A percentile compares a stretch with the other conserved stretches of the same genome.
These are phyloP conservation scores for Fusarium setosum DNA, from an alignment of 2,329 filamentous ascomycete species.

Conservation along the genomic window DNA sequence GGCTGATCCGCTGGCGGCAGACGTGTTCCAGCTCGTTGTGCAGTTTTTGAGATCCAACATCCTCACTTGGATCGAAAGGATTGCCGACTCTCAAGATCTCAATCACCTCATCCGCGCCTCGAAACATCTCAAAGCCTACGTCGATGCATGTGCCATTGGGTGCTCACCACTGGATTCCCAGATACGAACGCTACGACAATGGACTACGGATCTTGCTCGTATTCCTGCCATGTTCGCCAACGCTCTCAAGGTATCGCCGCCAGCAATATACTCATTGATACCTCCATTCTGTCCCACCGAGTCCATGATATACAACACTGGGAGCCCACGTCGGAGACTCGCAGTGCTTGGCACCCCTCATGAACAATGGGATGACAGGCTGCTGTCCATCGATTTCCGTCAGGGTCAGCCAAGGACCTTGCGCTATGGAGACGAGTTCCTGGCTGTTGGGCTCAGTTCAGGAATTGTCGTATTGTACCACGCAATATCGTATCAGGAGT, in stretches of 20 bases:
- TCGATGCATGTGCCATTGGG: slow-evolving; percentile 24
- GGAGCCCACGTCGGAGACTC: slow-evolving; percentile 19
- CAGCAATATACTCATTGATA: slow-evolving; percentile 46
- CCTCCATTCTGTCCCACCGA: slow-evolving; percentile 47
- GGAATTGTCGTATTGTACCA: slow-evolving; percentile 41
- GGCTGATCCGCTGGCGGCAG: slow-evolving; percentile 32
- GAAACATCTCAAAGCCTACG: slow-evolving; percentile 34
- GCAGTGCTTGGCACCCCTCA: slow-evolving; percentile 37
- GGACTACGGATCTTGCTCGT: slow-evolving; percentile 46
- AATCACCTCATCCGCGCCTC: slow-evolving; percentile 27
- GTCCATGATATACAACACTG: slow-evolving; percentile 39
- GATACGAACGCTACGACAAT: slow-evolving; percentile 37
- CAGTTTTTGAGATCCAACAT: slow-evolving; percentile 48
- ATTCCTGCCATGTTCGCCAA: slow-evolving; percentile 46
- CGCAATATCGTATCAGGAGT: slow-evolving; percentile 42
- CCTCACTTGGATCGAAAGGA: slow-evolving; percentile 51
- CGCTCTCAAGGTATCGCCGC: slow-evolving; percentile 42
- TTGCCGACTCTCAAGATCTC: slow-evolving; percentile 26
- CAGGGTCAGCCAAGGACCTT: slow-evolving; percentile 39
- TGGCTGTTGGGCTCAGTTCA: slow-evolving; percentile 42
- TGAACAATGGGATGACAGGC: slow-evolving; percentile 46
- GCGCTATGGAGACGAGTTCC: slow-evolving; percentile 41
- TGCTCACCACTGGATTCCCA: slow-evolving; percentile 27
- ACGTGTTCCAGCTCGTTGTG: slow-evolving; percentile 39
- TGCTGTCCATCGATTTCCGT: slow-evolving; percentile 44